Percentiles rank a stretch among this genome's conserved stretches.
These are phyloP conservation scores for Globisporangium parvum DNA, from an alignment of 352 stramenopile species.

Conservation along the genomic window DNA sequence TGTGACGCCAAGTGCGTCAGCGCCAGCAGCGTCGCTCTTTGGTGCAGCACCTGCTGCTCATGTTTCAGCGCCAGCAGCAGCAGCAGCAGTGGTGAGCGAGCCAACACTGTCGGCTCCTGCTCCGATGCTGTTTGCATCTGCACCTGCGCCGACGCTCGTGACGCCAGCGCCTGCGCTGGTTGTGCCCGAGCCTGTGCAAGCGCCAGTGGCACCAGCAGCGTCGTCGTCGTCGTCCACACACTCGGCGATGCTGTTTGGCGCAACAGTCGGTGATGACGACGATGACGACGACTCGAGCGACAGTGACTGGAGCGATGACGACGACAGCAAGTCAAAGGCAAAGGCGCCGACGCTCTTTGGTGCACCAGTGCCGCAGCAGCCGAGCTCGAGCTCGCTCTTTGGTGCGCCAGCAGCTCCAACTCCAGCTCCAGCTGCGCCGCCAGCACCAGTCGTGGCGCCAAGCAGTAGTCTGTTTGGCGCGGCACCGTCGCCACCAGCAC, in stretches of 20 bases:
- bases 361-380: constrained; percentile 6
- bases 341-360: constrained; percentile 28
- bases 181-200: not conserved
- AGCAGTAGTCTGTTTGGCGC: constrained; percentile 1
- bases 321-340: constrained; percentile 23
- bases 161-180: constrained; percentile 1
- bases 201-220: not conserved
- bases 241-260: constrained; percentile 25
- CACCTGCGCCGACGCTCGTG: not conserved
- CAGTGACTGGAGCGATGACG: constrained; percentile 65
- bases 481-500: not conserved
- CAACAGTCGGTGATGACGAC: constrained; percentile 15
- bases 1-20: not conserved
- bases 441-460: not conserved
- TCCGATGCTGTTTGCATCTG: not conserved
- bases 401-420: constrained; percentile 4
- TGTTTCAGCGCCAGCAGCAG: too few species aligned
- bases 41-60: too few species aligned
- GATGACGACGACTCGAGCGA: constrained; percentile 59
- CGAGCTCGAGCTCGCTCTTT: constrained; percentile 9
- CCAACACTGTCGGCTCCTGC: not conserved
- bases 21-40: not conserved
- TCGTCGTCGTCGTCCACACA: constrained; percentile 1
- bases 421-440: not conserved
- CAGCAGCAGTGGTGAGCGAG: not conserved